These are phyloP conservation scores for Parietichytrium sp. DNA, from an alignment of 108 stramenopile species.

Conservation along the genomic window DNA sequence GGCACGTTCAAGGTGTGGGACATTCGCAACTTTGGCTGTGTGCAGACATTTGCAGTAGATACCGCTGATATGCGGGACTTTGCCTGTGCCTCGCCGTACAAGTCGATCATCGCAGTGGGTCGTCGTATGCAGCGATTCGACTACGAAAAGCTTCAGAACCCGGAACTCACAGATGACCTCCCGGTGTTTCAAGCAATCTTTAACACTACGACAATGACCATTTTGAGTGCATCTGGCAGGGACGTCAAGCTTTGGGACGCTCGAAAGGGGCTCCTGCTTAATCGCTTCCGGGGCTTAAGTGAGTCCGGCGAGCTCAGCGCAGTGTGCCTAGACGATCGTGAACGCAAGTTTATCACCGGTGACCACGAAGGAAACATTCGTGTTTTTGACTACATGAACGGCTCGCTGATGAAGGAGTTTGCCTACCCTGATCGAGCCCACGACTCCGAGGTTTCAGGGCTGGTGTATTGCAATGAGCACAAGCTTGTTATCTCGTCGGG, in stretches of 20 bases:
- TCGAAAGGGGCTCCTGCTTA: neutral
- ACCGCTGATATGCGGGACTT: slow-evolving; percentile 12
- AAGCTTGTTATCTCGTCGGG: slow-evolving; percentile 45
- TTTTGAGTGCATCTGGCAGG: slow-evolving; percentile 1
- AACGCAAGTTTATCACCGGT: slow-evolving; percentile 54
- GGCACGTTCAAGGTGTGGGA: slow-evolving; percentile 58
- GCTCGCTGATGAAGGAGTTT: slow-evolving; percentile 44
- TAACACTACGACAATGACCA: slow-evolving; percentile 38
- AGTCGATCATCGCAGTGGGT: slow-evolving; percentile 46
- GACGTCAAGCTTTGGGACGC: slow-evolving; percentile 43
- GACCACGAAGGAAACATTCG: slow-evolving; percentile 47
- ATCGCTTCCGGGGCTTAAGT: slow-evolving; percentile 39
- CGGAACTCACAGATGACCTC: slow-evolving; percentile 39
- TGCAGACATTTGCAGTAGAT: slow-evolving; percentile 46
- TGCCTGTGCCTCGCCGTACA: slow-evolving; percentile 24
- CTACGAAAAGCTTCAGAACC: slow-evolving; percentile 40
- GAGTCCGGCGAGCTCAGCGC: slow-evolving; percentile 48
- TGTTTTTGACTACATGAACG: slow-evolving; percentile 46
- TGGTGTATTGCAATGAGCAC: slow-evolving; percentile 48
- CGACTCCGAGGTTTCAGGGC: slow-evolving; percentile 42
- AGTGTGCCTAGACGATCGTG: slow-evolving; percentile 51
- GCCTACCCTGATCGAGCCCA: slow-evolving; percentile 43
- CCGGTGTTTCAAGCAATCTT: slow-evolving; percentile 11
- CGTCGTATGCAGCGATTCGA: slow-evolving; percentile 44
- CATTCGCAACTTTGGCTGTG: slow-evolving; percentile 53